Evolutionary conservation across 192 early-diverging fungal species (phyloP).

Genomic region (Coemansia sp.): DNA sequence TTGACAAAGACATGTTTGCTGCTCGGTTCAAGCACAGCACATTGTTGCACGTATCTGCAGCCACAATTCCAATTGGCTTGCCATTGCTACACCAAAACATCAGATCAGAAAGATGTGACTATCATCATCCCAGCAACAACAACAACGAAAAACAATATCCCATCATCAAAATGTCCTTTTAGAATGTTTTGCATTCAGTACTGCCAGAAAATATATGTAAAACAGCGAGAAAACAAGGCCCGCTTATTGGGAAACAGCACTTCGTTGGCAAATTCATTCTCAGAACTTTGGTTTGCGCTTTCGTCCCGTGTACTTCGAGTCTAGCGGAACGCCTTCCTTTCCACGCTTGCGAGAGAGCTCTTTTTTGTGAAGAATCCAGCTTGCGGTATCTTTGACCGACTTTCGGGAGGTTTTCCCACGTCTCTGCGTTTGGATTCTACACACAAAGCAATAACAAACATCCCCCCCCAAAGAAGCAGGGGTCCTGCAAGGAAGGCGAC

Average conservation of each 20-base stretch:
- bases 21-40: neutral
- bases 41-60: conserved; percentile 3
- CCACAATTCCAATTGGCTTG: conserved; percentile 1
- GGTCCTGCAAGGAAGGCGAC: neutral
- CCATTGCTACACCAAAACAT: neutral
- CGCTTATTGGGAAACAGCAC: no score
- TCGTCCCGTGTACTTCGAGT: conserved; percentile 94
- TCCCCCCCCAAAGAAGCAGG: neutral
- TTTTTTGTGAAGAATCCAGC: conserved; percentile 92
- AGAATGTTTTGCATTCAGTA: no score
- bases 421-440: conserved; percentile 42
- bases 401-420: conserved; percentile 52
- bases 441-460: conserved; percentile 10
- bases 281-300: conserved; percentile 88
- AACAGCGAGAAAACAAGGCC: no score
- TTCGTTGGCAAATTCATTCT: neutral
- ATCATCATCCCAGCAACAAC: no score
- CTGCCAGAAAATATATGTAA: no score
- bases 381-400: conserved; percentile 72
- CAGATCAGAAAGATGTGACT: neutral
- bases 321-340: conserved; percentile 71
- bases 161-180: no score
- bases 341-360: conserved; percentile 77
- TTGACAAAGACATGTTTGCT: neutral
- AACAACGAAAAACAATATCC: no score